Evolutionary conservation across 2,329 filamentous ascomycete genomes (phyloP), one percentile per base, ranked within the genome.

Genomic region (Dothiorella sarmentorum): DNA sequence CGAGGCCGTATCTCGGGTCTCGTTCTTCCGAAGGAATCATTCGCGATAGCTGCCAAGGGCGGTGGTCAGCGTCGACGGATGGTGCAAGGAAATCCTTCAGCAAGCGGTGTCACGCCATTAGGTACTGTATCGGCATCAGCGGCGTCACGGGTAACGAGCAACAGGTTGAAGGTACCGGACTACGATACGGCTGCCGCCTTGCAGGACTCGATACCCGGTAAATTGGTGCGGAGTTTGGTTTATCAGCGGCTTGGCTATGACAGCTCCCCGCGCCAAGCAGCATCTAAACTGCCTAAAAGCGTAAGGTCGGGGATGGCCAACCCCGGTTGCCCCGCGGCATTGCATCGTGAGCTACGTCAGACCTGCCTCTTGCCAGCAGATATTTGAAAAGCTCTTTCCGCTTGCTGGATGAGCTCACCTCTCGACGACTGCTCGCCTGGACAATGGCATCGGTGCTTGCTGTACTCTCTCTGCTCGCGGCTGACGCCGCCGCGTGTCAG

Each of bases 281-380:
- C 24, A 27, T 53, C 33, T 24, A 53, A 42, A 53, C 35, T 53
- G 35, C 49, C 49, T 40, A 53, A 31, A 42, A n/a, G 49, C 33
- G 49, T 38, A 40, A 53, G 35, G 49, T 22, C 22, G 24, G 35
- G 4, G 11, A 7, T 20, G 35, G 4, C 17, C 7, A 29, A 45
- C 43, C 27, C 29, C 20, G 33, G 47, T 26, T 10, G 31, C 47
- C 22, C 20, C 47, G 20, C 15, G 18, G 33, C 47, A 24, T 40
- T 53, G 35, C 18, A 53, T 29, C 33, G 37, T 53, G 33, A 15
- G n/a, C 49, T 53, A 53, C 49, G 49, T 53, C 49, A 53, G 47
- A 15, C 31, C 26, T n/a, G 26, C 43, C 18, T 31, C 11, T 24
- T 10, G 35, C 13, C 33, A 18, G 11, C 22, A 3, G 3, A 27